Base-by-base conservation (phyloP, 2,329 filamentous ascomycete species). In the Botryosphaeria dothidea region DNA sequence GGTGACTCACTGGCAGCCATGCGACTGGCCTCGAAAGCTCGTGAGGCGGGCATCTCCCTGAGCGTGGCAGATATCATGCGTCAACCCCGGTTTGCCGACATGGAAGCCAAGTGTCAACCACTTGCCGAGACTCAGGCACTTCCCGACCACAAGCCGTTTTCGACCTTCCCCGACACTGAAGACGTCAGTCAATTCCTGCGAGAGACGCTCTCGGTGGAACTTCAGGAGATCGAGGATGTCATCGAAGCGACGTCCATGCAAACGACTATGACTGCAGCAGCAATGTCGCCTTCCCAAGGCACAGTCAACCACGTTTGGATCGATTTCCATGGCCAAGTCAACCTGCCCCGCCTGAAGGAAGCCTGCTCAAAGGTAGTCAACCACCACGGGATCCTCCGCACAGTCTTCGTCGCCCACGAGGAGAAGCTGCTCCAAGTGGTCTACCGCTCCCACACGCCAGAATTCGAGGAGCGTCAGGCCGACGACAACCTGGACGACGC, bases 251-350 rank as follows among this genome's bases (percentile, higher is more conserved):
- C 86, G 0, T 85, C 86, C 3, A 78, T 88, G 1, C 87, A 90
- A 69, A 80, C 84, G 43, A 78, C 88, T 21, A 87, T 87, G 15
- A 82, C 90, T 38, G 80, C 79, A 66, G 87, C 82, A 23, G 89
- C 87, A 0, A 80, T 85, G 1, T 76, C 84, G 17, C 75, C 82
- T 2, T 87, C 87, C 2, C 83, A 87, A 2, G 88, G 85, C 70
- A 89, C 87, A 0, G 76, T 86, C 1, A 85, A 87, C 13, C 90
- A 91, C 70, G 87, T 87, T 66, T 80, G 88, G 66, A 85, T 91
- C 74, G 86, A 86, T 73, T 84, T 91, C 64, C 81, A 86, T 25
- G 81, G 79, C 0, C 67, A 69, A 0, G 77, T 89, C 11, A 77
- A 89, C 62, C 70, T 80, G 13, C 74, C 79, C 11, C 80, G 81